phyloP scores from a whole-genome alignment of 345 rosid species.

The Citrus medica region DNA sequence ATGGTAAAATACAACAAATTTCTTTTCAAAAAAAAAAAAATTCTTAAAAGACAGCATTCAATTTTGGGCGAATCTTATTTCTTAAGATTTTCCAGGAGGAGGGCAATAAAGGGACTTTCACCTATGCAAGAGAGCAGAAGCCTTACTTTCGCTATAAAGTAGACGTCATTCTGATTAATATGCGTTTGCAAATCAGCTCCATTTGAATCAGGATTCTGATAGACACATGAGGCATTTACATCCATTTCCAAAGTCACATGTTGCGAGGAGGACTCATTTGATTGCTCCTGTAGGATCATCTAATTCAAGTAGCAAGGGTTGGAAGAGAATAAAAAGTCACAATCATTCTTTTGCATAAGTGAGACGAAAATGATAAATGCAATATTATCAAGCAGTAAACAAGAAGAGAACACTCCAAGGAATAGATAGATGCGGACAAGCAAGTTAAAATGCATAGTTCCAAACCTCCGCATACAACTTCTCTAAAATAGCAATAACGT shows the following conservation, averaged over 20 bases:
- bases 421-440: not conserved
- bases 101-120: not conserved
- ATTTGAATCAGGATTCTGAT: too few relatives aligned
- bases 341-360: constrained; percentile 5
- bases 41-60: not conserved
- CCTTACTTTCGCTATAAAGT: constrained; percentile 56
- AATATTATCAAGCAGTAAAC: not conserved
- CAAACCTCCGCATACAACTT: too few relatives aligned
- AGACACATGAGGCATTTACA: too few relatives aligned
- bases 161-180: constrained; percentile 18
- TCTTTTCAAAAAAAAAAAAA: not conserved
- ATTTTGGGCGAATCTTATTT: not conserved
- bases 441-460: too few relatives aligned
- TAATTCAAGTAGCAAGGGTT: constrained; percentile 21
- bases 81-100: not conserved
- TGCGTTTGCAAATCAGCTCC: too few relatives aligned
- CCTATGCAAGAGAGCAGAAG: constrained; percentile 7
- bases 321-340: not conserved
- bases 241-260: too few relatives aligned
- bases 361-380: not conserved
- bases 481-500: too few relatives aligned
- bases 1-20: too few relatives aligned
- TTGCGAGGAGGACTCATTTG: not conserved
- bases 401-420: not conserved
- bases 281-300: constrained; percentile 59